Evolutionary conservation across 176 grass and related monocot genomes (phyloP), one percentile per base, ranked within the genome.

Genomic region (Alopecurus myosuroides): DNA sequence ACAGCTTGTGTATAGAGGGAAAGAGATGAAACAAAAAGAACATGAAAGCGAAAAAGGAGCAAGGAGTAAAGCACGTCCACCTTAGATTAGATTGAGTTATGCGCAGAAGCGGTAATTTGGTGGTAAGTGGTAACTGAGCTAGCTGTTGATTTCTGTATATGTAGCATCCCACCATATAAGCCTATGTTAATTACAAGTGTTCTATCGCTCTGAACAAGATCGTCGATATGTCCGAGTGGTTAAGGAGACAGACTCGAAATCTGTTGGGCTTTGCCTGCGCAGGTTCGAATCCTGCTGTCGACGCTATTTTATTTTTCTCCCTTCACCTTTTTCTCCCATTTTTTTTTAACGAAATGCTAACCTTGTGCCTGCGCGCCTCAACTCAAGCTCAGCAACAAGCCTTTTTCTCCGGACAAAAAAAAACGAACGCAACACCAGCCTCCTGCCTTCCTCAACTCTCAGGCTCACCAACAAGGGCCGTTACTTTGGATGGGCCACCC

Each of bases 221-320:
- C 0, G 87, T 92, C 86, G 90, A 95, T 89, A 93, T 93, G 94
- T 95, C 88, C 88, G 91, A 93, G 93, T 95, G 91, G 91, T 95
- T 95, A 98, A 95, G 96, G 96, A 94, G 93, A 94, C 93, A 89
- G 89, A 91, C 86, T 89, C 72, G 77, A 85, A 88, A 86, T 90
- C 72, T 94, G 80, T 86, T 88, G 88, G 75, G 86, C 82, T 94
- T 63, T 78, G 86, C 88, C 80, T 81, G 88, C 91, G 85, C 88
- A 85, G 88, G 85, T 85, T 93, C 66, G 82, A 93, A 90, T 83
- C 91, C 82, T 86, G 85, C 85, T 93, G 78, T 90, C 77, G 85
- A 88, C 53, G 64, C 0, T 4, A 18, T 18, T 25, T 0, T 41
- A 1, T 14, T 45, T 45, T 13, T 45, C 5, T 14, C 6, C 3